A percentile compares a stretch with the other conserved stretches of the same genome.
Evolutionary conservation across 495 filamentous ascomycete genomes (phyloP).

Genomic region (Penicillium ochrochloron): DNA sequence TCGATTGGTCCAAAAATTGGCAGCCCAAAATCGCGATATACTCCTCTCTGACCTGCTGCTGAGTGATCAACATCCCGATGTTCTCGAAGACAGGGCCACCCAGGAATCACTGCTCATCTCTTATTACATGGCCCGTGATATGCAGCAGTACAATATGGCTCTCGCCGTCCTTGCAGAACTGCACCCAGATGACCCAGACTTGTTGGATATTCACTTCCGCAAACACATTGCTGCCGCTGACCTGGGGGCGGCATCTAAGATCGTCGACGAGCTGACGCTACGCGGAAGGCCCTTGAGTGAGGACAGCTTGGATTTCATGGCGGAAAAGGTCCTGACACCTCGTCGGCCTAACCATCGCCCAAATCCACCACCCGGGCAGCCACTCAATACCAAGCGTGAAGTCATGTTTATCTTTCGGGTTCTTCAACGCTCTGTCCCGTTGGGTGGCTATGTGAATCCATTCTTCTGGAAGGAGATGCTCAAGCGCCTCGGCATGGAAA

Average conservation of each 20-base stretch:
- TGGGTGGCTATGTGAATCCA: constrained; percentile 35
- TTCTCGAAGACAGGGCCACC: constrained; percentile 63
- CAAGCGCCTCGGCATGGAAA: constrained; percentile 45
- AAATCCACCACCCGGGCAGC: constrained; percentile 12
- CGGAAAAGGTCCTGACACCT: constrained; percentile 36
- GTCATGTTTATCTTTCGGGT: constrained; percentile 42
- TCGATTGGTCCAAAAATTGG: constrained; percentile 61
- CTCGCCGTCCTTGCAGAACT: constrained; percentile 52
- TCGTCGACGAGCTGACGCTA: constrained; percentile 43
- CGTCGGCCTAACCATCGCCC: constrained; percentile 38
- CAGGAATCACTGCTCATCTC: constrained; percentile 61
- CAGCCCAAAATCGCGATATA: constrained; percentile 55
- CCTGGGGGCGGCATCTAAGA: constrained; percentile 36
- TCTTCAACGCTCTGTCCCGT: constrained; percentile 41
- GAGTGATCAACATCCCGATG: constrained; percentile 77
- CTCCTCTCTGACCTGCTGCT: constrained; percentile 63
- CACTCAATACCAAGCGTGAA: constrained; percentile 29
- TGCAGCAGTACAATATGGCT: constrained; percentile 57
- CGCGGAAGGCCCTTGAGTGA: constrained; percentile 31
- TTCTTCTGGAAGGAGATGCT: constrained; percentile 49
- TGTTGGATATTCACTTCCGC: constrained; percentile 50
- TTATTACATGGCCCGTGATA: constrained; percentile 55
- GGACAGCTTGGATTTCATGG: constrained; percentile 45
- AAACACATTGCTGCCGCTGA: constrained; percentile 46
- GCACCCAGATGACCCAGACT: constrained; percentile 29